These are phyloP conservation scores for Kwoniella shandongensis DNA, from an alignment of 768 basidiomycete species.

Conservation along the genomic window DNA sequence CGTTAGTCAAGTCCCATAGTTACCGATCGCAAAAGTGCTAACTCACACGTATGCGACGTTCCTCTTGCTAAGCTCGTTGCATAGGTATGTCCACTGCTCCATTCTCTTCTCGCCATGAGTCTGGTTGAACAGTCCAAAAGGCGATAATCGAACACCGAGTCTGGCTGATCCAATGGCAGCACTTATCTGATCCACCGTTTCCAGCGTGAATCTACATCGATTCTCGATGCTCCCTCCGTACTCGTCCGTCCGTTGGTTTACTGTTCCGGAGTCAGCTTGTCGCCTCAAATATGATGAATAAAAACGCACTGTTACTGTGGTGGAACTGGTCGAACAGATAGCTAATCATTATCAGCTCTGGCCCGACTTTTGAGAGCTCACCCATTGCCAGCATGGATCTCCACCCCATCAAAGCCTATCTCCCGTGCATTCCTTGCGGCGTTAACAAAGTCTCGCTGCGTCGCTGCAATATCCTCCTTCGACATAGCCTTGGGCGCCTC, in stretches of 20 bases:
- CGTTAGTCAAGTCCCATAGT: neutral
- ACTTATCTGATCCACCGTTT: conserved; percentile 49
- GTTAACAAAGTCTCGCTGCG: conserved; percentile 52
- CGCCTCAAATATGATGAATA: conserved; percentile 35
- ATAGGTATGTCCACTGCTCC: conserved; percentile 44
- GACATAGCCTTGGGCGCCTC: conserved; percentile 34
- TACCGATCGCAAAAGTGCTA: neutral
- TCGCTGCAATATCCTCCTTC: conserved; percentile 34
- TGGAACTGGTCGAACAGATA: conserved; percentile 44
- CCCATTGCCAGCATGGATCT: conserved; percentile 47
- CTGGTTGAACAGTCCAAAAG: conserved; percentile 33
- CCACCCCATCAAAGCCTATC: conserved; percentile 64
- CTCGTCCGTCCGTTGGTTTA: conserved; percentile 54
- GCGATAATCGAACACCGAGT: conserved; percentile 26
- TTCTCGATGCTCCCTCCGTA: conserved; percentile 54
- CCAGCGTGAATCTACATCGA: conserved; percentile 51
- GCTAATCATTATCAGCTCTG: conserved; percentile 3
- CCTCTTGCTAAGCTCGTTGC: conserved; percentile 26
- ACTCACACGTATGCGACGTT: conserved; percentile 44
- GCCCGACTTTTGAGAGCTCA: neutral
- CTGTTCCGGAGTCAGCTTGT: conserved; percentile 12
- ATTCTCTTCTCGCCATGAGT: conserved; percentile 30
- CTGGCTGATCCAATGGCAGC: conserved; percentile 29
- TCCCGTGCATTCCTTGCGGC: conserved; percentile 59
- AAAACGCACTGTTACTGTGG: conserved; percentile 20